Evolutionary conservation across 31 red algal species (phyloP).

Genomic region (Porphyra umbilicalis): DNA sequence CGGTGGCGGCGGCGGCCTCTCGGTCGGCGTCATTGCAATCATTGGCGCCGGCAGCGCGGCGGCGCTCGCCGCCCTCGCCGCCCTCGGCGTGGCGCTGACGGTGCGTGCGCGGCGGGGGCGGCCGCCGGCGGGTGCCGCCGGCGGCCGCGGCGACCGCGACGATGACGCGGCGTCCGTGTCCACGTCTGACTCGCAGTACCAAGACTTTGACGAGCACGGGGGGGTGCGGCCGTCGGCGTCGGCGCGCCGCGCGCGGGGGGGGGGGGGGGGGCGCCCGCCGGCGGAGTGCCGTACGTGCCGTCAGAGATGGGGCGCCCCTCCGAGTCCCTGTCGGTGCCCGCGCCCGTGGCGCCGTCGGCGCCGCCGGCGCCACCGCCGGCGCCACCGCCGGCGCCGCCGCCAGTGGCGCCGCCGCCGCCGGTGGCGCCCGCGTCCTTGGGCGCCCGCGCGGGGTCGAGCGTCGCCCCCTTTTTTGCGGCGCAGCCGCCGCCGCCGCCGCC

Average conservation of each 20-base stretch:
- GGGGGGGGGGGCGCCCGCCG: background rate
- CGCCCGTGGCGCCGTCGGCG: background rate
- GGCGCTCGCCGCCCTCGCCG: background rate
- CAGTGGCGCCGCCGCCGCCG: background rate
- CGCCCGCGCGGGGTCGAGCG: too few relatives aligned
- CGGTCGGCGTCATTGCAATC: background rate
- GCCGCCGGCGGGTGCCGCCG: background rate
- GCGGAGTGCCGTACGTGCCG: background rate
- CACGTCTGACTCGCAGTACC: conserved; percentile 1
- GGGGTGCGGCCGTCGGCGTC: background rate
- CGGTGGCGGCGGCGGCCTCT: background rate
- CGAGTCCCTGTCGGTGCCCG: background rate
- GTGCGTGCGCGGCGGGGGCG: background rate
- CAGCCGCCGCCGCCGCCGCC: background rate
- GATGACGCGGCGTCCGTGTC: background rate
- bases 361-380: background rate
- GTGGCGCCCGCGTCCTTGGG: background rate
- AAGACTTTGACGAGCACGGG: background rate
- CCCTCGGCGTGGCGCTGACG: background rate
- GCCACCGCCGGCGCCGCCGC: background rate
- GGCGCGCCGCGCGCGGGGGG: background rate
- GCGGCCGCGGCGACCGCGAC: background rate
- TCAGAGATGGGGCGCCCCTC: background rate
- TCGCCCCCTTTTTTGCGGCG: background rate
- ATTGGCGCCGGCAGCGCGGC: background rate